These are phyloP conservation scores for Candida coquimbonensis DNA, from an alignment of 805 yeast species.

Conservation along the genomic window DNA sequence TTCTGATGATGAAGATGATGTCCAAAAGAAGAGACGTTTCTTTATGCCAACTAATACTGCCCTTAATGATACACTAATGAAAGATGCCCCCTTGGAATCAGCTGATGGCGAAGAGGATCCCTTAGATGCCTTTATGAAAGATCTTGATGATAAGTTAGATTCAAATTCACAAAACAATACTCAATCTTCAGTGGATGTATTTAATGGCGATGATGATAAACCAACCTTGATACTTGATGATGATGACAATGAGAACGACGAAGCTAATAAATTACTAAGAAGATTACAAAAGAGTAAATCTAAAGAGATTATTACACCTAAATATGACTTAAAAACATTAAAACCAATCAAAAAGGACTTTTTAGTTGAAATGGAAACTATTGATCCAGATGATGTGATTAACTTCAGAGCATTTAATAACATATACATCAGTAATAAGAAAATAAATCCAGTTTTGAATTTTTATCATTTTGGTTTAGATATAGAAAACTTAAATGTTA, in stretches of 20 bases:
- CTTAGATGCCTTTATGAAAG: slow-evolving; percentile 39
- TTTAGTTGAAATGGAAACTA: slow-evolving; percentile 41
- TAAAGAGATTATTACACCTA: slow-evolving; percentile 37
- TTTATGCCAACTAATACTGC: slow-evolving; percentile 15
- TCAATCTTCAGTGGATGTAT: no score
- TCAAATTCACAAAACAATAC: no score
- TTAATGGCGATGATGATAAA: slow-evolving; percentile 10
- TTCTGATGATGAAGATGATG: slow-evolving; percentile 25
- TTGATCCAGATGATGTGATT: slow-evolving; percentile 50
- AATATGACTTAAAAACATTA: slow-evolving; percentile 31
- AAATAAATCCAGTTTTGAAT: slow-evolving; percentile 50
- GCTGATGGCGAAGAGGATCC: slow-evolving; percentile 34
- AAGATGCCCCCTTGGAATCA: slow-evolving; percentile 3
- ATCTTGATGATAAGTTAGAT: slow-evolving; percentile 3
- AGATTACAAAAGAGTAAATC: slow-evolving; percentile 43
- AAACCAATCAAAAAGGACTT: slow-evolving; percentile 54
- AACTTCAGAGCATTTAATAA: slow-evolving; percentile 61
- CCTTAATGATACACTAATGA: not conserved
- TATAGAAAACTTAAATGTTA: slow-evolving; percentile 41
- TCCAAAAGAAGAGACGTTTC: slow-evolving; percentile 10
- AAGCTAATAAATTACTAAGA: slow-evolving; percentile 26
- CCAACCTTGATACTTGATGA: slow-evolving; percentile 19
- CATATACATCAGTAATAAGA: slow-evolving; percentile 21
- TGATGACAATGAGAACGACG: slow-evolving; percentile 26
- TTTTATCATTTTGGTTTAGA: slow-evolving; percentile 86